Base-by-base conservation (phyloP, 2,329 filamentous ascomycete species). In the Fusarium subglutinans region DNA sequence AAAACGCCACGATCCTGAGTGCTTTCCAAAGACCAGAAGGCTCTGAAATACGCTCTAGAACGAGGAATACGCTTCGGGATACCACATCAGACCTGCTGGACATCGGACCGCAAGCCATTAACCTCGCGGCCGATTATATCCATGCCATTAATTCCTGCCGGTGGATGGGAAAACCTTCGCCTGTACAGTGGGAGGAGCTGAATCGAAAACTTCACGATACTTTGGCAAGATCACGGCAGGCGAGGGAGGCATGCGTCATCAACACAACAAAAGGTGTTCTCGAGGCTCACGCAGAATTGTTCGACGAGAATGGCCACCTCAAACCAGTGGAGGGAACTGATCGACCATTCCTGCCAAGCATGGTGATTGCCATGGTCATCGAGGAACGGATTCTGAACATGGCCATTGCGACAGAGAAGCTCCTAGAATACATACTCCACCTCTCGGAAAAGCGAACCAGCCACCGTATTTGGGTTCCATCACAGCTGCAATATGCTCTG, bases 331-430 rank as follows among this genome's bases (percentile, higher is more conserved):
- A 77, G 7, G 69, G 75, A 15, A 37, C 60, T 5, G 74, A 77
- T 1, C 73, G 79, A 9, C 77, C 79, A 1, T 75, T 79, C 13
- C 64, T 87, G 5, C 78, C 81, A 0, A 84, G 83, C 2, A 80
- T 88, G n/a, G 78, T 86, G 6, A 69, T 86, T 8, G 81, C 82
- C 20, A 86, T 88, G 83, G 83, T 87, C 8, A 79, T 86, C 13
- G 85, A 87, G 60, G 85, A 87, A 74, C 81, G 83, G 20, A 79
- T 87, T 11, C 69, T 75, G 22, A 77, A 56, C 10, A 63, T 71
- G n/a, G 74, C 74, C 0, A 53, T 35, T 1, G 75, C 80, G 0
- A 78, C 81, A 10, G 81, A 85, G 43, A 66, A 69, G 3, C 69
- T 87, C 1, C 73, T 87, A 1, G 76, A 79, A 8, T 79, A 83